A percentile compares a stretch with the other conserved stretches of the same genome.
Evolutionary conservation across 2,329 filamentous ascomycete genomes (phyloP).

Genomic region (Exserohilum rostratum): DNA sequence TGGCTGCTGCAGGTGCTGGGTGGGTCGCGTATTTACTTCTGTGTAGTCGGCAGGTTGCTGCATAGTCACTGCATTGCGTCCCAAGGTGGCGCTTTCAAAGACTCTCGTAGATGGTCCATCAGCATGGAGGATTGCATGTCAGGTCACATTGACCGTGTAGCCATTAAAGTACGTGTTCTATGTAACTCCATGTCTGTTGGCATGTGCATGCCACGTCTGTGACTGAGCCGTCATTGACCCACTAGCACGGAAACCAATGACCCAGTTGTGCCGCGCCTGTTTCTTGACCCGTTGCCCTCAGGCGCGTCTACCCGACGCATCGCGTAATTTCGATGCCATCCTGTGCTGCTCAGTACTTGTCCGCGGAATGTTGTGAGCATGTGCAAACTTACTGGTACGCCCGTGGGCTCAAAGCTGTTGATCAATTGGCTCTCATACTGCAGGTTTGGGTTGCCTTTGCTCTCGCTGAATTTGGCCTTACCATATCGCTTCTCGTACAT

Average conservation of each 20-base stretch:
- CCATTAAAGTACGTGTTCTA: not conserved
- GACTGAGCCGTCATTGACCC: not conserved
- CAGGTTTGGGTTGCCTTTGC: constrained; percentile 66
- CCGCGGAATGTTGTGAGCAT: not conserved
- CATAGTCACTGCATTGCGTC: constrained; percentile 2
- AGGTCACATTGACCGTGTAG: not conserved
- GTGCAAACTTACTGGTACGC: constrained; percentile 62
- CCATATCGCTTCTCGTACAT: constrained; percentile 57
- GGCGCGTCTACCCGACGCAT: constrained; percentile 50
- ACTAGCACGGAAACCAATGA: not conserved
- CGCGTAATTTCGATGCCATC: constrained; percentile 71
- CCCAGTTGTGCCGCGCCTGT: not conserved
- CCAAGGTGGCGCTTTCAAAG: not conserved
- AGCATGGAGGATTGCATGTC: not conserved
- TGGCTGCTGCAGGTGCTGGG: not conserved
- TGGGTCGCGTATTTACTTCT: constrained; percentile 10
- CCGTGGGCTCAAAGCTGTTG: constrained; percentile 71
- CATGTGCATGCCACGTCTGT: not conserved
- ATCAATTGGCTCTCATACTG: constrained; percentile 69
- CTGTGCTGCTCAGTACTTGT: constrained; percentile 45
- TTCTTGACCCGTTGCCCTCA: not conserved
- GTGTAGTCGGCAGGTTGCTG: not conserved
- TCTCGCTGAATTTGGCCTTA: constrained; percentile 52
- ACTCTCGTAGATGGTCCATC: not conserved
- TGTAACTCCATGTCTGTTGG: not conserved